Base-by-base conservation (phyloP, 495 filamentous ascomycete species). In the Talaromyces thailandensis region DNA sequence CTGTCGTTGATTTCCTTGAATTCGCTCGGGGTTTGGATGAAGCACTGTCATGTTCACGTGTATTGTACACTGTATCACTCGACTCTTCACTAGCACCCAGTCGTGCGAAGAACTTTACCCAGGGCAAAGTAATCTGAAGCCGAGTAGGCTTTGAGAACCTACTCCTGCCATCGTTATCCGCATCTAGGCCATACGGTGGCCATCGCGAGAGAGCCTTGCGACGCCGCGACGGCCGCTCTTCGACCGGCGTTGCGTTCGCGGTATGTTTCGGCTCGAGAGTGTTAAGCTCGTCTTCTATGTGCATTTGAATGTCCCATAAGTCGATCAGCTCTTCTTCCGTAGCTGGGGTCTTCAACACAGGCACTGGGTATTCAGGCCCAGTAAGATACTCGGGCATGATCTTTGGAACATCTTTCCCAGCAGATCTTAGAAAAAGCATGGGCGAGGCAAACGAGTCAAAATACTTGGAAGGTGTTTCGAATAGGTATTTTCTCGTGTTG, bases 371-470 rank as follows among this genome's bases (percentile, higher is more conserved):
- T n/a, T 69, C 71, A 4, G 70, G 67, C 0, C 76, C 73, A 0
- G 70, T 76, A 4, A 68, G 64, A 58, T 77, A 79, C 26, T 62
- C 52, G 1, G 76, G 73, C 48, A 73, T 76, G 0, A 51, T 14
- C 16, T 64, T 64, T 1, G 79, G 80, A 0, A 78, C 66, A 26
- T 76, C 74, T 25, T 68, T 69, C 1, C 75, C 78, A 0, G 81
- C 65, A 0, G 81, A 79, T 28, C 84, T 77, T 43, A 86, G 81
- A 66, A 85, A 85, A 4, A 84, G 73, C 7, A 83, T 70, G 0
- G 84, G 84, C 5, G 82, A 85, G 1, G 84, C 84, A 64, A 87
- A 86, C 1, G 82, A 71, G 63, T 86, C 84, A 50, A 84, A 84
- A 65, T 75, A 83, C 14, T 76, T 65, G 59, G 81, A 78, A 7